These are phyloP conservation scores for Lippia alba DNA, from an alignment of 305 asterid species.

Conservation along the genomic window DNA sequence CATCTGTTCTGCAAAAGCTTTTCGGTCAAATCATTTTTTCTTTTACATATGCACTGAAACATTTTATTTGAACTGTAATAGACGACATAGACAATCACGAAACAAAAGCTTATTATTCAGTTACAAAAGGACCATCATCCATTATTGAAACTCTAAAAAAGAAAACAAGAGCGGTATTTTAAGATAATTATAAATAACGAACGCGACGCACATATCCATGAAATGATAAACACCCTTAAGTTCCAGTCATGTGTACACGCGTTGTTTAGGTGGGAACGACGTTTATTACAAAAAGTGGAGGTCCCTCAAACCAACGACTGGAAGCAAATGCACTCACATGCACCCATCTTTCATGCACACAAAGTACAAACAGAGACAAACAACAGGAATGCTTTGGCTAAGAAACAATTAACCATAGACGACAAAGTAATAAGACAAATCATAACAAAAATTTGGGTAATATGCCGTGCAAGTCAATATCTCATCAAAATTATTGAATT, in stretches of 20 bases:
- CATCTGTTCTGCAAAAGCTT: background rate
- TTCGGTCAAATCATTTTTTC: background rate
- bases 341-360: slow-evolving; percentile 21
- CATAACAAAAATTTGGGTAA: background rate
- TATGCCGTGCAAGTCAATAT: background rate
- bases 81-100: background rate
- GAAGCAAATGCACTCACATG: slow-evolving; percentile 32
- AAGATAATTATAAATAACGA: background rate
- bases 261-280: slow-evolving; percentile 13
- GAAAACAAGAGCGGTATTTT: background rate
- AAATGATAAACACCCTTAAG: background rate
- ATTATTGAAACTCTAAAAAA: background rate
- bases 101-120: slow-evolving; percentile 1
- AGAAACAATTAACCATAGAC: background rate
- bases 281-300: background rate
- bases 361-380: background rate
- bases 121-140: background rate
- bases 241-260: slow-evolving; percentile 3
- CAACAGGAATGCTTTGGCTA: background rate
- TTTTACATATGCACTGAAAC: background rate
- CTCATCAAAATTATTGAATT: background rate
- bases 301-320: slow-evolving; percentile 1
- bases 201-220: background rate
- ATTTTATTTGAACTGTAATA: no score
- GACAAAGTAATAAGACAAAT: background rate